Conservation (phyloP, 176 grass and related monocot genomes). For the Phyllostachys edulis region DNA sequence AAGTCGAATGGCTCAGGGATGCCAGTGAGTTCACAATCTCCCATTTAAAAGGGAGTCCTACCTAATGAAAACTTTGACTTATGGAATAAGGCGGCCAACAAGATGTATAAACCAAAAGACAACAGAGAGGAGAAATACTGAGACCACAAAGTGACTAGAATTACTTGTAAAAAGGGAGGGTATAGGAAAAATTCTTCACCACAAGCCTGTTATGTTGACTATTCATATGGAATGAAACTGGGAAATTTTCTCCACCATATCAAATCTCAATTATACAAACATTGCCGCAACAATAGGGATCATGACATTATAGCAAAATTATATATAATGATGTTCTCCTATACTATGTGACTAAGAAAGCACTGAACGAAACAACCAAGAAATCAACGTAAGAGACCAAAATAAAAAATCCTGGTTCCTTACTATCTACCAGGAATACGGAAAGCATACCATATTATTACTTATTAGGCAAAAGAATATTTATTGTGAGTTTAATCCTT, state of each 20-base stretch:
- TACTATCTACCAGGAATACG: background rate
- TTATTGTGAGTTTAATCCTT: background rate
- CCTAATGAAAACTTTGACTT: background rate
- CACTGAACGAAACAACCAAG: background rate
- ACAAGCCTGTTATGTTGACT: background rate
- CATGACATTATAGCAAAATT: background rate
- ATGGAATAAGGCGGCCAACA: background rate
- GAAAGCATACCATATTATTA: background rate
- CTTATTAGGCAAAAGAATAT: background rate
- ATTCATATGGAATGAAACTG: background rate
- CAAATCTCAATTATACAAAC: background rate
- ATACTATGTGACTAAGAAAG: slow-evolving; percentile 1
- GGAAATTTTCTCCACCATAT: background rate
- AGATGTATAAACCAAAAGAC: background rate
- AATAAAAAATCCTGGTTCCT: background rate
- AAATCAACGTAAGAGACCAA: background rate
- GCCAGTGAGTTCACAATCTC: background rate
- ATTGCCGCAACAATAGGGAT: background rate
- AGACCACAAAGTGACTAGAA: background rate
- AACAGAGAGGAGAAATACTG: background rate
- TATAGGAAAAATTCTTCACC: background rate
- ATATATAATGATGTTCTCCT: background rate
- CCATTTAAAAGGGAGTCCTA: background rate
- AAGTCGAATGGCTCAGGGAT: background rate
- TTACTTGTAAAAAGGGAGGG: background rate